Evolutionary conservation across 208 protist genomes (phyloP).

Genomic region (Trypanosoma rangeli): DNA sequence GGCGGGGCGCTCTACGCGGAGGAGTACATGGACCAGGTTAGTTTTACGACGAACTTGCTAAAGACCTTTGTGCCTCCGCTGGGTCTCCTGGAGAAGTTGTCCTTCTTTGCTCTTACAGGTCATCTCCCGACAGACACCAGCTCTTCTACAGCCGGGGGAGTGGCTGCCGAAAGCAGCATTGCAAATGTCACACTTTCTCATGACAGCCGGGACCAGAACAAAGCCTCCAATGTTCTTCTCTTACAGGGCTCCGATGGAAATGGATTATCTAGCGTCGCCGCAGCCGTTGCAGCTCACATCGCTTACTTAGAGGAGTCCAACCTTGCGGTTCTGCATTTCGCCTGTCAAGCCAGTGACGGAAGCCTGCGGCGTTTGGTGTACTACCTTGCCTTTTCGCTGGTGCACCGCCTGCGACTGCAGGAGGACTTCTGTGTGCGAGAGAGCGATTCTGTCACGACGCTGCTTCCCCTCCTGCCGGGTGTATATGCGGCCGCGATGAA

Average conservation of each 20-base stretch:
- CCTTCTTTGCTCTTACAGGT: constrained; percentile 50
- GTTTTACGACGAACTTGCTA: constrained; percentile 32
- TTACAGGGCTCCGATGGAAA: constrained; percentile 65
- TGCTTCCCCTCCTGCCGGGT: constrained; percentile 56
- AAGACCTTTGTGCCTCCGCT: constrained; percentile 60
- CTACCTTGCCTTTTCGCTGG: constrained; percentile 51
- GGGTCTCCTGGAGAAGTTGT: constrained; percentile 55
- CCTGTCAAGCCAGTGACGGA: constrained; percentile 59
- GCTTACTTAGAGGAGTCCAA: constrained; percentile 27
- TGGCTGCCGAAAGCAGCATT: background rate
- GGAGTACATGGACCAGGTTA: constrained; percentile 34
- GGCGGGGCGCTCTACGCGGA: constrained; percentile 20
- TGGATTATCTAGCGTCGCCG: constrained; percentile 70
- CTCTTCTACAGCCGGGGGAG: background rate
- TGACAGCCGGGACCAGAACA: background rate
- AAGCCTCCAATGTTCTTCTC: constrained; percentile 43
- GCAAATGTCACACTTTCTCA: background rate
- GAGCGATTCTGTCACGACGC: constrained; percentile 39
- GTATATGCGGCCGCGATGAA: constrained; percentile 48
- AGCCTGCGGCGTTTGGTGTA: constrained; percentile 51
- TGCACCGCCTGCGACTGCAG: constrained; percentile 37
- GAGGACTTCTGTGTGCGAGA: constrained; percentile 53
- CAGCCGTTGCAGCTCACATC: constrained; percentile 44
- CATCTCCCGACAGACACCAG: background rate
- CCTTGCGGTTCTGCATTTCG: constrained; percentile 55